Conservation (phyloP, 2,329 filamentous ascomycete genomes). For the Fusarium lyarnte region DNA sequence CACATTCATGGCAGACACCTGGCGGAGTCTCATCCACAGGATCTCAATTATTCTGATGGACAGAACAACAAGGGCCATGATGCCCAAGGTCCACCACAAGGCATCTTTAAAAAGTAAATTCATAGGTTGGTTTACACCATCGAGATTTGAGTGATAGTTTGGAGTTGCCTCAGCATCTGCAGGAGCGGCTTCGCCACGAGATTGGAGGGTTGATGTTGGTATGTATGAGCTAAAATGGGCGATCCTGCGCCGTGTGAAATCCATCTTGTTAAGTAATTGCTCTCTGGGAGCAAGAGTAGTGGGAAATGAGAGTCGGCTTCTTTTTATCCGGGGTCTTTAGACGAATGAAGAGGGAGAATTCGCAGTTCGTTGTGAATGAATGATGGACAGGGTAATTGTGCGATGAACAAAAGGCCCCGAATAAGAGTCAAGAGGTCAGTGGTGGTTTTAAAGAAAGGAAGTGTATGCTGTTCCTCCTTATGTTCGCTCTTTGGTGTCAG, state of each 20-base stretch:
- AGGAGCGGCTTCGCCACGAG: slow-evolving; percentile 42
- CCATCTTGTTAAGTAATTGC: slow-evolving; percentile 44
- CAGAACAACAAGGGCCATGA: slow-evolving; percentile 63
- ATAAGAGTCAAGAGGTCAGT: slow-evolving; percentile 19
- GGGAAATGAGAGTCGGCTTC: slow-evolving; percentile 16
- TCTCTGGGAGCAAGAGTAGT: slow-evolving; percentile 13
- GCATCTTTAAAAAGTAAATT: slow-evolving; percentile 67
- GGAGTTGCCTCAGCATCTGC: slow-evolving; percentile 55
- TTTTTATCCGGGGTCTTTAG: slow-evolving; percentile 14
- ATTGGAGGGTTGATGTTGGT: slow-evolving; percentile 47
- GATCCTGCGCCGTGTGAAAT: slow-evolving; percentile 45
- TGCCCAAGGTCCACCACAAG: slow-evolving; percentile 70
- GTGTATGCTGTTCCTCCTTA: slow-evolving; percentile 34
- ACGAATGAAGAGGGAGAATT: slow-evolving; percentile 19
- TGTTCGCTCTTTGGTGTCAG: slow-evolving; percentile 34
- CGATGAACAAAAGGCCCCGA: slow-evolving; percentile 13
- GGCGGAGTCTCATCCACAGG: slow-evolving; percentile 64
- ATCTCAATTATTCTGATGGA: slow-evolving; percentile 64
- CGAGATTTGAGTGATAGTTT: slow-evolving; percentile 65
- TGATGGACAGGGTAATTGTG: slow-evolving; percentile 5
- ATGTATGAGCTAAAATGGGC: slow-evolving; percentile 45
- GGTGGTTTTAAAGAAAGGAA: slow-evolving; percentile 31
- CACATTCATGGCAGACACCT: slow-evolving; percentile 66
- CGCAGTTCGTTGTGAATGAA: slow-evolving; percentile 14
- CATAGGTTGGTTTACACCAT: slow-evolving; percentile 67